These are phyloP conservation scores for Pisolithus thermaeus DNA, from an alignment of 1,284 basidiomycete species.

Conservation along the genomic window DNA sequence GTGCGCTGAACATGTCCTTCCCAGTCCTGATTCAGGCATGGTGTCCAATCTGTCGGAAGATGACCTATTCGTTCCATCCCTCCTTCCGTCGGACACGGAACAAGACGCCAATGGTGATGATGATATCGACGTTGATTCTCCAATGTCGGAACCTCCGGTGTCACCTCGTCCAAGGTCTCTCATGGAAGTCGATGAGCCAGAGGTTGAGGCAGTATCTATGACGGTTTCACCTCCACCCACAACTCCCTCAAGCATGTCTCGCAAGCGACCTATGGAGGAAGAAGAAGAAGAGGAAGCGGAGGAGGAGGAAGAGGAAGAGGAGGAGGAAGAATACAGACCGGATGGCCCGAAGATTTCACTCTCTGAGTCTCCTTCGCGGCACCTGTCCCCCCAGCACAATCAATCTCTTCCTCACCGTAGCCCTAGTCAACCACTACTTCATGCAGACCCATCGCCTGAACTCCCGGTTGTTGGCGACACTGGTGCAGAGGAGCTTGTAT, in stretches of 20 bases:
- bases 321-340: conserved; percentile 14
- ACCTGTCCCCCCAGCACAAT: not conserved
- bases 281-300: conserved; percentile 5
- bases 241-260: conserved; percentile 9
- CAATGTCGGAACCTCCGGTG: conserved; percentile 28
- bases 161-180: conserved; percentile 24
- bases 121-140: conserved; percentile 23
- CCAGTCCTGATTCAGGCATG: conserved; percentile 35
- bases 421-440: conserved; percentile 12
- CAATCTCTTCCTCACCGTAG: not conserved
- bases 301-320: conserved; percentile 8
- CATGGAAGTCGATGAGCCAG: conserved; percentile 17
- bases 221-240: conserved; percentile 13
- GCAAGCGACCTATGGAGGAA: conserved; percentile 10
- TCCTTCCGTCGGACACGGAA: conserved; percentile 6
- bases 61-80: conserved; percentile 22
- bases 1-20: conserved; percentile 4
- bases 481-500: not conserved
- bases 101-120: conserved; percentile 8
- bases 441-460: conserved; percentile 7
- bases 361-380: not conserved
- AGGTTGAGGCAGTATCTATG: conserved; percentile 9
- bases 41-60: conserved; percentile 29
- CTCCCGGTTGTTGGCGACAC: not conserved
- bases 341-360: conserved; percentile 1